Evolutionary conservation across 495 filamentous ascomycete genomes (phyloP), one percentile per base, ranked within the genome.

Genomic region (Aspergillus homomorphus): DNA sequence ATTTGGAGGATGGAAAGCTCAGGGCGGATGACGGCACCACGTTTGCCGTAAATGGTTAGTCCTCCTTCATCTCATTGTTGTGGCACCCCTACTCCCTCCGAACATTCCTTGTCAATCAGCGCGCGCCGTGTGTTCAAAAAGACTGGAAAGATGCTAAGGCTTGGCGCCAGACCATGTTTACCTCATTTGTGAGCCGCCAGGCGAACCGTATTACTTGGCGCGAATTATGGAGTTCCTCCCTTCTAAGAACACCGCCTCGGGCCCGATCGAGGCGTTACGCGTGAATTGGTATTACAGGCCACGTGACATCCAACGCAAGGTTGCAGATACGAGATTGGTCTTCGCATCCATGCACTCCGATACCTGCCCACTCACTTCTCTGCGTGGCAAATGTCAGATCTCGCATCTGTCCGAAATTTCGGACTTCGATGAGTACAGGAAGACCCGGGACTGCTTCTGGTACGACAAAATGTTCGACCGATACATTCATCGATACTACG

Each of bases 331-430:
- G 53, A 86, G 94, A 56, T 78, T 91, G 60, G 82, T 98, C 26
- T 98, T 92, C 73, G 91, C 90, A 51, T 96, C 93, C 12, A 99
- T 99, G 94, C 94, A 99, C 66, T 97, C 94, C 26, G 95, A 99
- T 73, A 90, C 89, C 51, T 96, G 90, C 68, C 95, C 95, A 45
- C 81, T 99, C 59, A 88, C 90, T 51, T 88, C 94, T 26, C 77
- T 99, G 59, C 91, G 94, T 62, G 94, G 94, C 52, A 96, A 92
- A 75, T 98, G 94, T 68, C 80, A 85, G 59, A 92, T 99, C 69
- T 80, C 80, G 61, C 95, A 99, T 76, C 83, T 87, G 46, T 88
- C 84, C 56, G 92, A 97, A 66, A 92, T 99, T 59, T 74, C 83
- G 1, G 84, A 92, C 67, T 67, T 97, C 51, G 89, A 92, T 46